Base-by-base conservation (phyloP, 148 eudicot genomes). In the Mesembryanthemum crystallinum region DNA sequence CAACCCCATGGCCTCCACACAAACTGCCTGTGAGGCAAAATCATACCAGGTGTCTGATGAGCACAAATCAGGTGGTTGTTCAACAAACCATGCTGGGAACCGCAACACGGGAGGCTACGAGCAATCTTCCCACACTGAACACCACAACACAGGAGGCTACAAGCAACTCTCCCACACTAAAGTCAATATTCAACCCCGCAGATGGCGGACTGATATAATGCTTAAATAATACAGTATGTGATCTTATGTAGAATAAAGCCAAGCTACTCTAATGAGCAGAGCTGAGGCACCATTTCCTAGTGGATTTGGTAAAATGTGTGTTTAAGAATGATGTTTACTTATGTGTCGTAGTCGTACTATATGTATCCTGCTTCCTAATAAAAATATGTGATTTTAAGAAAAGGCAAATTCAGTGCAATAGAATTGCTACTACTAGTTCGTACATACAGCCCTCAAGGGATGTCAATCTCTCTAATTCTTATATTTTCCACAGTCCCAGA, bases 1-100 rank as follows among this genome's bases (percentile, higher is more conserved):
- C 42, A 70, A 18, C 64, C 42, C 58, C 21, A 80, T 75, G 82
- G 82, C 82, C 49, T 75, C 78, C 49, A 62, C 52, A 64, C 82
- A 80, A 64, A 47, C 45, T 7, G 70, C 67, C 73, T 75, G 82
- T 55, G 82, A 75, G 69, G 67, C 78, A 60, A 73, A 39, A 66
- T 30, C 66, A 60, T 3, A 45, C 14, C 49, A 45, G n/a, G n/a
- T n/a, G 5, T 17, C 5, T n/a, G n/a, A n/a, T 52, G 57, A 52
- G n/a, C 21, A 17, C n/a, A 52, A 52, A 14, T 14, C 52, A 47
- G 14, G 18, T 47, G 0, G 52, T 10, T 47, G 52, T 15, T 47
- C 8, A 47, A 7, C 12, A 15, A 47, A 47, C 12, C 52, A 47
- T 47, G 43, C 43, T 5, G 43, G 43, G 8, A 39, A 39, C 43